Evolutionary conservation across 495 filamentous ascomycete genomes (phyloP).

Genomic region (Baudoinia panamericana): DNA sequence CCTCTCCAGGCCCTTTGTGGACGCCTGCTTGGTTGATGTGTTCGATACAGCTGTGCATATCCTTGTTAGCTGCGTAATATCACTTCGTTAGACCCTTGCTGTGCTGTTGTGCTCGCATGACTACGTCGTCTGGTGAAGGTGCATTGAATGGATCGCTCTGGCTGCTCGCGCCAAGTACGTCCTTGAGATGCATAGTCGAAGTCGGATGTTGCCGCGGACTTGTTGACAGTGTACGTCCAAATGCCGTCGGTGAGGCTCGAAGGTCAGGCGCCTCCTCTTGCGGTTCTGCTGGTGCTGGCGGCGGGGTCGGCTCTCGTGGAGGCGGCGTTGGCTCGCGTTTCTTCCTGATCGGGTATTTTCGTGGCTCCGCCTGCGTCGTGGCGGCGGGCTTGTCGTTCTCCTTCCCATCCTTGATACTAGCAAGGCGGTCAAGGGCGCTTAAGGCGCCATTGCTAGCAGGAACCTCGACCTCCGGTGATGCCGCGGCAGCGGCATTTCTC

Average conservation of each 20-base stretch:
- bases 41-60: conserved; percentile 36
- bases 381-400: conserved; percentile 10
- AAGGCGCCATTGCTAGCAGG: conserved; percentile 19
- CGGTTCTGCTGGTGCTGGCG: conserved; percentile 3
- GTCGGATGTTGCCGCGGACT: conserved; percentile 17
- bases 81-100: conserved; percentile 18
- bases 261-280: conserved; percentile 14
- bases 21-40: no score
- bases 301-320: conserved; percentile 11
- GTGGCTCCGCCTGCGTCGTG: background rate
- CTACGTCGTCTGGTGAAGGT: conserved; percentile 89
- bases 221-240: conserved; percentile 16
- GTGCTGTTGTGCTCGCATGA: conserved; percentile 61
- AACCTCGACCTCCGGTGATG: conserved; percentile 3
- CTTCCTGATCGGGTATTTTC: conserved; percentile 14
- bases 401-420: conserved; percentile 6
- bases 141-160: conserved; percentile 51
- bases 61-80: conserved; percentile 6
- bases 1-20: conserved; percentile 27
- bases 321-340: conserved; percentile 16
- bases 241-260: conserved; percentile 18
- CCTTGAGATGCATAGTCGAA: background rate
- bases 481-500: conserved; percentile 25
- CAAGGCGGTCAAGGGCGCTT: conserved; percentile 26
- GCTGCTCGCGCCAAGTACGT: conserved; percentile 1